Base-by-base conservation (phyloP, 1,139 yeast species). In the Meyerozyma carpophila region DNA sequence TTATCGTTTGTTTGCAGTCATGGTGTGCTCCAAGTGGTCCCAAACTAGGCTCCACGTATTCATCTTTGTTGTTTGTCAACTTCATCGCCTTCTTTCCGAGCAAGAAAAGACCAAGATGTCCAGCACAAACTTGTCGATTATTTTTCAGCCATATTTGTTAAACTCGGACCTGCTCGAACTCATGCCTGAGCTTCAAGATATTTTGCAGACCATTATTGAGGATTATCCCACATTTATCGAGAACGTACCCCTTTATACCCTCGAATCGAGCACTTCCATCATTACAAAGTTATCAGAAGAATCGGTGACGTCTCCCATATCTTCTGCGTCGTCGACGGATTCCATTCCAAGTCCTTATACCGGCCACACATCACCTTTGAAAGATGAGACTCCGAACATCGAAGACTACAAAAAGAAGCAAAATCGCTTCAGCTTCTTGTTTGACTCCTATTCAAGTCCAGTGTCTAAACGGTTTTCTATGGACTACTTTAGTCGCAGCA, bases 91-190 rank as follows among this genome's bases (percentile, higher is more conserved):
- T 13, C 37, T 34, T 25, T 11, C 26, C 10, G n/a, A 34, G 16
- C 8, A 11, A 8, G 50, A 48, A 5, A 26, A 41, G 5, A 50
- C 54, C 16, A 47, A 49, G 14, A 50, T 50, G 54, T 40, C 47
- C 20, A 41, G 45, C 11, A 40, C 45, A 8, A 50, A 50, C 38
- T 41, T 45, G 24, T 44, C 53, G 10, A 50, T 50, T 18, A 49
- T 50, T 27, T 50, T 50, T 34, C 54, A 49, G 40, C 54, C 51
- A 18, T 50, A 50, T 34, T 41, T 50, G 29, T 49, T 50, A 26
- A 43, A 41, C 25, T 25, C 46, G 21, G 39, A 36, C 10, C 44
- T 49, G n/a, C 32, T 44, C 1, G 52, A 48, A 18, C 47, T 50
- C 29, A 40, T 39, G 34, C 40, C 43, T 13, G 37, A 20, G n/a